Evolutionary conservation across 2,329 filamentous ascomycete genomes (phyloP).

Genomic region (Beauveria caledonica): DNA sequence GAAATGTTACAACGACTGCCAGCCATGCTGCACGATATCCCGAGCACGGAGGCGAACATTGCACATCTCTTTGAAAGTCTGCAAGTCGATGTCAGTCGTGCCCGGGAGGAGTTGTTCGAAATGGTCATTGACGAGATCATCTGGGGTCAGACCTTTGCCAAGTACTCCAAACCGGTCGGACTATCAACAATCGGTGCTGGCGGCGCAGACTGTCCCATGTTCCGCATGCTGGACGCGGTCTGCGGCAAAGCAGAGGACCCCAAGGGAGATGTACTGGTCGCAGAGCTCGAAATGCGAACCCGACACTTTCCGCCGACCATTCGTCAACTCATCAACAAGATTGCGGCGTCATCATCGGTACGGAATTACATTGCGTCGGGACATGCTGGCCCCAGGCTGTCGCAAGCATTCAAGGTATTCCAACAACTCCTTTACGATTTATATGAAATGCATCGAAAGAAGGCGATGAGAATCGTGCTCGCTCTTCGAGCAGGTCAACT

Average conservation of each 20-base stretch:
- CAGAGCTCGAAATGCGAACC: not conserved
- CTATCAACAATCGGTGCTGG: not conserved
- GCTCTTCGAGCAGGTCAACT: not conserved
- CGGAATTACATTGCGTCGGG: not conserved
- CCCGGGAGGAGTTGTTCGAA: not conserved
- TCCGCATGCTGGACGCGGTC: not conserved
- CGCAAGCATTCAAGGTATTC: not conserved
- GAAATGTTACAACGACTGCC: not conserved
- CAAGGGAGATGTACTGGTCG: not conserved
- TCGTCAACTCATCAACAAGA: not conserved
- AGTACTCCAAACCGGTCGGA: not conserved
- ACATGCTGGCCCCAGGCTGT: not conserved
- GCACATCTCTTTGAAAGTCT: not conserved
- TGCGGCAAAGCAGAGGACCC: not conserved
- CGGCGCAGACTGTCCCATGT: slow-evolving; percentile 6
- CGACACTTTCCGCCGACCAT: not conserved
- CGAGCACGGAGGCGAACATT: not conserved
- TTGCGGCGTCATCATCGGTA: not conserved
- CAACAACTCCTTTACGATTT: not conserved
- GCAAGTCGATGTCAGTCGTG: not conserved
- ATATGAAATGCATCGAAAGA: slow-evolving; percentile 5
- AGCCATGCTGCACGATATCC: not conserved
- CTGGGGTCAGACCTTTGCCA: slow-evolving; percentile 3
- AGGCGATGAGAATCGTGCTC: not conserved
- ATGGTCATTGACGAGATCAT: not conserved